Conservation (phyloP, 768 basidiomycete genomes). For the Tubosaeta brunneosetosa region DNA sequence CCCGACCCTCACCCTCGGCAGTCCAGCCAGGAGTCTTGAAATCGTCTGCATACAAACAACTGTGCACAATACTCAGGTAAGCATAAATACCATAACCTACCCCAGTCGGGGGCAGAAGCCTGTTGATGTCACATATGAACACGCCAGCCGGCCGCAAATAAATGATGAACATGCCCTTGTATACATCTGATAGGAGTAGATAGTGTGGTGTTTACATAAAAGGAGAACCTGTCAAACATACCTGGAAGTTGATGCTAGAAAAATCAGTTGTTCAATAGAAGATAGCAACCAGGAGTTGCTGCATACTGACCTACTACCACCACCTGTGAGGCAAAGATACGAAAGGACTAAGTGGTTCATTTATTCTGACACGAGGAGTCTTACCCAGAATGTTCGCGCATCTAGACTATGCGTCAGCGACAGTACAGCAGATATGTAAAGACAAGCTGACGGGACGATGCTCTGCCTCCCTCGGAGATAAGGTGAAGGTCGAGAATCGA, state of each 20-base stretch:
- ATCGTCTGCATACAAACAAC: background rate
- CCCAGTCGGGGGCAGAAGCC: background rate
- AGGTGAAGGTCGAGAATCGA: background rate
- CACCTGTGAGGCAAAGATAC: background rate
- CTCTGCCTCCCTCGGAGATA: background rate
- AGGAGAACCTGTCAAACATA: background rate
- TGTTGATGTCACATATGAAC: background rate
- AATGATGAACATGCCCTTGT: background rate
- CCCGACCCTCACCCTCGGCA: background rate
- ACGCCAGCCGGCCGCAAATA: background rate
- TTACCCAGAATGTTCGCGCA: background rate
- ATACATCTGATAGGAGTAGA: background rate
- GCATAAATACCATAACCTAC: background rate
- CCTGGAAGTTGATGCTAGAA: background rate
- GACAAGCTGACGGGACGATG: background rate
- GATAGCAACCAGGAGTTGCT: background rate
- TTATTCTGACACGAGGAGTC: background rate
- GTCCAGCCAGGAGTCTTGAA: background rate
- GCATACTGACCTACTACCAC: background rate
- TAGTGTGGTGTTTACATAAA: background rate
- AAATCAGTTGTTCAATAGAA: background rate
- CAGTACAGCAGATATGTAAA: background rate
- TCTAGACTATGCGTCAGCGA: background rate
- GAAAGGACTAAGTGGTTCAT: background rate
- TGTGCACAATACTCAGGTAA: background rate